Percentiles rank a stretch among this genome's conserved stretches.
These are phyloP conservation scores for Acanthamoeba healyi DNA, from an alignment of 208 protist species.

Conservation along the genomic window DNA sequence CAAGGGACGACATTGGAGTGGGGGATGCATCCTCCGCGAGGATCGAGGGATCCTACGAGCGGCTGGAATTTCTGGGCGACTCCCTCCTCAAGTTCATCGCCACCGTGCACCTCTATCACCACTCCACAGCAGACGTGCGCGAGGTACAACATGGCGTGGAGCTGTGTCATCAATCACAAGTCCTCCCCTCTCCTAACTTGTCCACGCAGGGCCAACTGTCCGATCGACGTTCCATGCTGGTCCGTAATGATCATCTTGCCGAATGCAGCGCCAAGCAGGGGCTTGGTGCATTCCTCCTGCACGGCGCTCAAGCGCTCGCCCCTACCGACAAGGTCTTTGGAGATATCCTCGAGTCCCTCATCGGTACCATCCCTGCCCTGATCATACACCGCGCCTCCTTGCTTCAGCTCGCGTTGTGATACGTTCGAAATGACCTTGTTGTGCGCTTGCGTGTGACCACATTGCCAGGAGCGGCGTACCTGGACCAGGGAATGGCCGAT, in stretches of 20 bases:
- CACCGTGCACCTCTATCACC: neutral
- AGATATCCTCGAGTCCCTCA: slow-evolving; percentile 1
- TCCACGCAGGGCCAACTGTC: neutral
- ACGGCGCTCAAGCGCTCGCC: neutral
- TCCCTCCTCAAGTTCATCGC: slow-evolving; percentile 43
- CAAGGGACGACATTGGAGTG: neutral
- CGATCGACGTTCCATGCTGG: neutral
- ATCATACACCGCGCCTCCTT: no score
- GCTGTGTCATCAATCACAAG: no score
- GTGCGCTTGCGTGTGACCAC: neutral
- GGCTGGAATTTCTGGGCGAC: slow-evolving; percentile 56
- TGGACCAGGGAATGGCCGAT: slow-evolving; percentile 5
- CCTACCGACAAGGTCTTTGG: neutral
- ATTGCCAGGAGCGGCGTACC: neutral
- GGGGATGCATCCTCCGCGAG: neutral
- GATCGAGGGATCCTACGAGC: slow-evolving; percentile 21
- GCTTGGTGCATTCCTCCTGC: neutral
- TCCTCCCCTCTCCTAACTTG: neutral
- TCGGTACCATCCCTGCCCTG: no score
- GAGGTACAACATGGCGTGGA: neutral
- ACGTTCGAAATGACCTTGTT: no score
- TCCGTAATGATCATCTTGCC: neutral
- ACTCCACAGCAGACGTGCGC: neutral
- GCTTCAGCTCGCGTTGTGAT: no score
- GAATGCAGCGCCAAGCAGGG: neutral